phyloP scores from a whole-genome alignment of 176 grass and related monocot species.

The Miscanthus lutarioriparius region DNA sequence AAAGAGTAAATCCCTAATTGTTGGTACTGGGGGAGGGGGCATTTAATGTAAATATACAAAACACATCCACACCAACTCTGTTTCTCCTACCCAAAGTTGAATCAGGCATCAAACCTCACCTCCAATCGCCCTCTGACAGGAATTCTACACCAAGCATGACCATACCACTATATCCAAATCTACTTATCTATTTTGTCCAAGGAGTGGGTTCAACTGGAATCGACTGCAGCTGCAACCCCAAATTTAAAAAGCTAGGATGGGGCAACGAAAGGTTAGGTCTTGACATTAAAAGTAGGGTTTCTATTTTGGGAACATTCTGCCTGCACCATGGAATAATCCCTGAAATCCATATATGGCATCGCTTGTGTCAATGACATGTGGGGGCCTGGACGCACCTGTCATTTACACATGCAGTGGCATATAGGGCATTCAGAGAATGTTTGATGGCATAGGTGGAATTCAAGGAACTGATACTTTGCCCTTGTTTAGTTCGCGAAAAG shows the following conservation, averaged over 20 bases:
- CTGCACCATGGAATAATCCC: background rate
- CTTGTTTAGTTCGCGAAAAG: too few relatives aligned
- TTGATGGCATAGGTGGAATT: background rate
- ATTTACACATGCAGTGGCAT: background rate
- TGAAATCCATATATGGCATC: background rate
- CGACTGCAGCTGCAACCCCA: background rate
- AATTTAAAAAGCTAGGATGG: background rate
- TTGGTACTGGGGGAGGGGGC: background rate
- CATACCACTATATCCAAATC: background rate
- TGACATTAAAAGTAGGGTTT: slow-evolving; percentile 1
- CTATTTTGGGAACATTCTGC: background rate
- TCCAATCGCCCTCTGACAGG: background rate
- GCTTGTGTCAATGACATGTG: background rate
- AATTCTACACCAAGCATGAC: background rate
- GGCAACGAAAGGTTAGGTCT: background rate
- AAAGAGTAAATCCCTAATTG: background rate
- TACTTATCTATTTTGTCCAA: background rate
- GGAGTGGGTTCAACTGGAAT: background rate
- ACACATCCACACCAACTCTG: background rate
- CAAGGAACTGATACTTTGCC: background rate
- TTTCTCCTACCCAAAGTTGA: background rate
- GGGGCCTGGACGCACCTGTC: background rate
- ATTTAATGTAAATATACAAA: background rate
- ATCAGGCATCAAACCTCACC: background rate
- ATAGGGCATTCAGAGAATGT: background rate